Evolutionary conservation across 352 stramenopile species (phyloP).

Genomic region (Globisporangium solare): DNA sequence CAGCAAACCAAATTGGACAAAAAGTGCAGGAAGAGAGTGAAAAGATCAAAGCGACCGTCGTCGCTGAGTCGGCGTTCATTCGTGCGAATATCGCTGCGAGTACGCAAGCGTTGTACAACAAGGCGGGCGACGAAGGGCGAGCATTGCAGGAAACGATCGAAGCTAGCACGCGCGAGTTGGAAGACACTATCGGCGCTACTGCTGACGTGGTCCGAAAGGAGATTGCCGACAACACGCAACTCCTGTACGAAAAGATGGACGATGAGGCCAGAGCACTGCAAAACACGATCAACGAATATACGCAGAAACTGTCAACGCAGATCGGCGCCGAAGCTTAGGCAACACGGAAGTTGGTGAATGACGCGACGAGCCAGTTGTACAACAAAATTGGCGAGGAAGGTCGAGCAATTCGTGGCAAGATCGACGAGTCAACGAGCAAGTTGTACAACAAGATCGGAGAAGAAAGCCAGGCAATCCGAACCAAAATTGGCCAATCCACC

Average conservation of each 20-base stretch:
- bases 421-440: constrained; percentile 9
- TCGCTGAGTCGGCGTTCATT: neutral
- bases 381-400: constrained; percentile 8
- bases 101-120: neutral
- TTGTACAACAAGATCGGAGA: constrained; percentile 9
- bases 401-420: neutral
- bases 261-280: neutral
- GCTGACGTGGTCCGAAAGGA: neutral
- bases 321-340: constrained; percentile 4
- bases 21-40: constrained; percentile 13
- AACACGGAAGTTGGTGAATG: neutral
- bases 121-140: neutral
- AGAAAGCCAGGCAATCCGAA: constrained; percentile 3
- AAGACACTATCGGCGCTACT: neutral
- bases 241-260: neutral
- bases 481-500: constrained; percentile 8
- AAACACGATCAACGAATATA: neutral
- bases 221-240: constrained; percentile 2
- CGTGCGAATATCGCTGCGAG: neutral
- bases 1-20: constrained; percentile 14
- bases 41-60: constrained; percentile 9
- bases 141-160: neutral
- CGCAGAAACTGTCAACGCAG: neutral
- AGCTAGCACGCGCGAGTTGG: neutral
- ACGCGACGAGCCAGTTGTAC: neutral